Conservation (phyloP, 345 rosid genomes). For the Lepidium didymum region DNA sequence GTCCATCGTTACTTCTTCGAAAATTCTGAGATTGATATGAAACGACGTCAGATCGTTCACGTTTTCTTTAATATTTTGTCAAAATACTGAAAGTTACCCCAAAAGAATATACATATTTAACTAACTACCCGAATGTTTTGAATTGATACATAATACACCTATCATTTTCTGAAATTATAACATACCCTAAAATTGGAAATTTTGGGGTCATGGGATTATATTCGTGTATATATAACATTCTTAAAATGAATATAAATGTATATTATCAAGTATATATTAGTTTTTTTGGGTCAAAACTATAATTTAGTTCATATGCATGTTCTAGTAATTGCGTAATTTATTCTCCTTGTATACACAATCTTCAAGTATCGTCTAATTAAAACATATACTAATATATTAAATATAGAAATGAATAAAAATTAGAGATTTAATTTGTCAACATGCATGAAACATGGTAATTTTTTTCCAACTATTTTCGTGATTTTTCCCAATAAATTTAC, state of each 20-base stretch:
- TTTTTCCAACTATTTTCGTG: too few species aligned
- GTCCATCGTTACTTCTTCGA: background rate
- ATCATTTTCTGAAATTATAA: background rate
- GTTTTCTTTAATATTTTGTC: background rate
- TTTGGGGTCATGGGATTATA: too few species aligned
- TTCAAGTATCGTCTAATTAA: background rate
- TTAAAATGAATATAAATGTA: too few species aligned
- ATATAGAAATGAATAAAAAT: too few species aligned
- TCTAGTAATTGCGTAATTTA: background rate
- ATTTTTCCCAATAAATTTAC: background rate
- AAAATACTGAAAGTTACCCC: background rate
- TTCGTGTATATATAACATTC: too few species aligned
- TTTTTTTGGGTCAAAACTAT: background rate
- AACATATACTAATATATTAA: too few species aligned
- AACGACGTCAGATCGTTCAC: conserved; percentile 8
- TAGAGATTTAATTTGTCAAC: too few species aligned
- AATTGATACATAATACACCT: background rate
- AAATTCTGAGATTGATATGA: background rate
- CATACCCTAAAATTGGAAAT: background rate
- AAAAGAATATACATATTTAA: background rate
- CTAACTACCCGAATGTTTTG: background rate
- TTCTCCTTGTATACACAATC: background rate
- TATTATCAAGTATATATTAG: too few species aligned
- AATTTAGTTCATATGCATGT: background rate
- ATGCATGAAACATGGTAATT: too few species aligned